Percentiles rank a stretch among this genome's conserved stretches.
These are phyloP conservation scores for Babjeviella inositovora DNA, from an alignment of 805 yeast species.

Conservation along the genomic window DNA sequence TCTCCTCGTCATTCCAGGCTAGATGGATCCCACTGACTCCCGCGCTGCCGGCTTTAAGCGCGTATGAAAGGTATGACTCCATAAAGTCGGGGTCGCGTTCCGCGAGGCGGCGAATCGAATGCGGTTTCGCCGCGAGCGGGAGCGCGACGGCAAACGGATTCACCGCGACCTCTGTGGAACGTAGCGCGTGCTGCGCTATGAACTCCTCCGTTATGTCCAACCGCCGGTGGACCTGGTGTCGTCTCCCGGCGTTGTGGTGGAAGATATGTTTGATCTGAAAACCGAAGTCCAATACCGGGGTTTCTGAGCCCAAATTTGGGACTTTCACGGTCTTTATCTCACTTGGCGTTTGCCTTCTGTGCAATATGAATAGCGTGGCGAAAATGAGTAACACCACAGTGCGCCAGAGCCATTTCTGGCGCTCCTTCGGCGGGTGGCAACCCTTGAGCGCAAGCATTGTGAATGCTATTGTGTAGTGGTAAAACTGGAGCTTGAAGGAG, in stretches of 20 bases:
- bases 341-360: too few relatives aligned
- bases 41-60: slow-evolving; percentile 22
- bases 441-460: too few relatives aligned
- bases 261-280: slow-evolving; percentile 41
- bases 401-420: too few relatives aligned
- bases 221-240: slow-evolving; percentile 24
- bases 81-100: slow-evolving; percentile 43
- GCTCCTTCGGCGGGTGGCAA: too few relatives aligned
- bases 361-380: too few relatives aligned
- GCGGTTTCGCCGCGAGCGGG: not conserved
- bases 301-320: too few relatives aligned
- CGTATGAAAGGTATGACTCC: slow-evolving; percentile 48
- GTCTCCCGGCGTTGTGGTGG: slow-evolving; percentile 40
- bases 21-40: slow-evolving; percentile 19
- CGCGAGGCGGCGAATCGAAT: slow-evolving; percentile 15
- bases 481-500: too few relatives aligned
- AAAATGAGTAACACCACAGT: too few relatives aligned
- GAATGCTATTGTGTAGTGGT: too few relatives aligned
- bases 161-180: slow-evolving; percentile 1
- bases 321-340: too few relatives aligned
- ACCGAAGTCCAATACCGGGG: too few relatives aligned
- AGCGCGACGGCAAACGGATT: not conserved
- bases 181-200: slow-evolving; percentile 6
- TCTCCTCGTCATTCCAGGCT: slow-evolving; percentile 48
- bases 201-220: slow-evolving; percentile 30